Evolutionary conservation across 495 filamentous ascomycete species (phyloP), one percentile per base, ranked within the genome.

Genomic region (Geoglossum glabrum): DNA sequence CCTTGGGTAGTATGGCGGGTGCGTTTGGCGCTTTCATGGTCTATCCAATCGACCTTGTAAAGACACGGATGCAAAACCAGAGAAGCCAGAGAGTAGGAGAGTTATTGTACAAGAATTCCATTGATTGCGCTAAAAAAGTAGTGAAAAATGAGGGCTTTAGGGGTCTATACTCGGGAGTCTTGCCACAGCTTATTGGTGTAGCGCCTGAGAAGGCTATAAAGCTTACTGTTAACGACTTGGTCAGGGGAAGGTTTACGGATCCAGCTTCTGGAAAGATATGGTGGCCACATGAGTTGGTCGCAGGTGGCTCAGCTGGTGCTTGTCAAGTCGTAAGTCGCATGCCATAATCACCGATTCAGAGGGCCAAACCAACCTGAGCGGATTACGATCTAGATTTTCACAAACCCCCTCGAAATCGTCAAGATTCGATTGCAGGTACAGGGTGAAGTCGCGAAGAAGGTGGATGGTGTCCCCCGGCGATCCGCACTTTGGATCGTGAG

Each of bases 131-230:
- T 9, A 79, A 72, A 65, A 97, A 96, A 70, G 92, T 98, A 19
- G 79, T 98, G 43, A 78, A 78, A 46, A 94, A 97, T 66, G 92
- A 98, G 69, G 92, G 92, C 60, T 79, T 93, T 68, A 74, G 70
- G 50, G 92, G 92, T 11, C 68, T 98, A 19, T 98, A 98, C 72
- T 95, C 88, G 51, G 92, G 92, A 64, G 85, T 98, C 33, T 71
- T 95, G 15, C 92, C 92, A 30, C 92, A 98, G 71, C 76, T 98
- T 49, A 87, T 98, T 43, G 92, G 92, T 68, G 92, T 98, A 49
- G 92, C 92, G 21, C 92, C 92, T 13, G 92, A 98, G 70, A 98
- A 98, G 73, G 92, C 92, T 55, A 98, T 98, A 72, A 98, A 98
- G 71, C 80, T 98, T 30, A 97, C 92, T 0, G 88, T 97, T 62